Percentiles rank a stretch among this genome's conserved stretches.
phyloP scores from a whole-genome alignment of 78 protist genomes.

The Cyanophora paradoxa region DNA sequence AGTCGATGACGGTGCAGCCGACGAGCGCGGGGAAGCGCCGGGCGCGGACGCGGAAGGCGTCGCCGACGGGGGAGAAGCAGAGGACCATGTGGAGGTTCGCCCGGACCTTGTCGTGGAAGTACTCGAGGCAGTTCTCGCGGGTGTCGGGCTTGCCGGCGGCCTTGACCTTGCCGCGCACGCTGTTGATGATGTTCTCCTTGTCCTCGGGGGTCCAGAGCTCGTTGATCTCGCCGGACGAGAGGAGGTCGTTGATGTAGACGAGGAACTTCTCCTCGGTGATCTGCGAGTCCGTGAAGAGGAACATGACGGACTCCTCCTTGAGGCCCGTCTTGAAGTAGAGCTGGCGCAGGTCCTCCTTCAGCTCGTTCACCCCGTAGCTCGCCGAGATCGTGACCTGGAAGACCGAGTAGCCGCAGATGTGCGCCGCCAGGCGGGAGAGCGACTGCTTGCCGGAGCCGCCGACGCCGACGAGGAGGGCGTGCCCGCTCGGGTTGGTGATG shows the following conservation, averaged over 20 bases:
- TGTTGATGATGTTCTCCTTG: conserved; percentile 37
- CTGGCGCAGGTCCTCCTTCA: conserved; percentile 38
- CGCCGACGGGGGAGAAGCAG: conserved; percentile 63
- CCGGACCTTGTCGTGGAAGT: conserved; percentile 38
- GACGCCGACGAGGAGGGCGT: conserved; percentile 66
- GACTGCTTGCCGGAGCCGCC: conserved; percentile 67
- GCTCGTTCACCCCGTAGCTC: conserved; percentile 35
- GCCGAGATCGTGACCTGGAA: conserved; percentile 35
- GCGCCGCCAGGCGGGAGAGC: conserved; percentile 46
- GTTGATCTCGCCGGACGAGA: conserved; percentile 58
- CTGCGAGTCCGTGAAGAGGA: conserved; percentile 61
- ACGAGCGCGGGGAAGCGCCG: conserved; percentile 56
- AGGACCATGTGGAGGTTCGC: conserved; percentile 46
- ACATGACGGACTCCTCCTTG: conserved; percentile 26
- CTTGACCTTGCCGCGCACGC: conserved; percentile 37
- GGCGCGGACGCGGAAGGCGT: conserved; percentile 40
- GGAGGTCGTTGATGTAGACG: conserved; percentile 52
- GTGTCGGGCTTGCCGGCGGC: conserved; percentile 38
- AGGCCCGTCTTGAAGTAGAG: conserved; percentile 41
- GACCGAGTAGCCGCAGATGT: conserved; percentile 18
- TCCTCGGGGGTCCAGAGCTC: conserved; percentile 50
- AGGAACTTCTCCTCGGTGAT: conserved; percentile 55
- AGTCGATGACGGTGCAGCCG: conserved; percentile 54
- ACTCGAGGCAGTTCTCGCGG: background rate
- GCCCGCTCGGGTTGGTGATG: conserved; percentile 44